These are phyloP conservation scores for Xylaria sp. DNA, from an alignment of 2,329 filamentous ascomycete species.

Conservation along the genomic window DNA sequence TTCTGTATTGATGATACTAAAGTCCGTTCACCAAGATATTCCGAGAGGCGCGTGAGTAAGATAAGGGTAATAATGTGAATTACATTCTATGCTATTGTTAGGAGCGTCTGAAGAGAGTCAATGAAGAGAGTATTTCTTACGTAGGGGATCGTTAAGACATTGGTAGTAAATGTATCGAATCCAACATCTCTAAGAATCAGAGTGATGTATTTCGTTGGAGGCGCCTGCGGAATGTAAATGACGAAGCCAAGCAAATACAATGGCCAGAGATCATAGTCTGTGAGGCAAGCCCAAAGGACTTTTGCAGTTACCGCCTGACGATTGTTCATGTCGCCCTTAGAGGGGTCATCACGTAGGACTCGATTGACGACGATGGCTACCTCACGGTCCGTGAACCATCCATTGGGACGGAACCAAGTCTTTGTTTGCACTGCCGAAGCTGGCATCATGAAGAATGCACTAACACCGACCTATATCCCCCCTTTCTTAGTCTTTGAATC, in stretches of 20 bases:
- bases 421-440: slow-evolving; percentile 60
- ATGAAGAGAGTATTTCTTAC: slow-evolving; percentile 46
- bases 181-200: slow-evolving; percentile 62
- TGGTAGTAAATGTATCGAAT: slow-evolving; percentile 66
- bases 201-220: slow-evolving; percentile 62
- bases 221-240: slow-evolving; percentile 60
- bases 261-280: slow-evolving; percentile 68
- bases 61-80: slow-evolving; percentile 64
- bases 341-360: slow-evolving; percentile 66
- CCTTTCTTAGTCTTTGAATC: slow-evolving; percentile 2
- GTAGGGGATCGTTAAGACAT: slow-evolving; percentile 66
- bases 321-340: slow-evolving; percentile 69
- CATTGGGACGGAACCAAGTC: slow-evolving; percentile 60
- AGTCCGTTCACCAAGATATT: slow-evolving; percentile 61
- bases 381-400: slow-evolving; percentile 69
- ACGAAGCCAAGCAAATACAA: slow-evolving; percentile 63
- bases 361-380: slow-evolving; percentile 69
- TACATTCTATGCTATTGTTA: slow-evolving; percentile 50
- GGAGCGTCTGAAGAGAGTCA: slow-evolving; percentile 34
- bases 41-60: slow-evolving; percentile 62
- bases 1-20: slow-evolving; percentile 59
- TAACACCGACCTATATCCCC: slow-evolving; percentile 55
- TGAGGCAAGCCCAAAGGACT: slow-evolving; percentile 61
- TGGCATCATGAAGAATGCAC: slow-evolving; percentile 66
- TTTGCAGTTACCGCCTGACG: slow-evolving; percentile 63